phyloP scores from a whole-genome alignment of 1,139 yeast species.

The Saccharomyces hybrid region DNA sequence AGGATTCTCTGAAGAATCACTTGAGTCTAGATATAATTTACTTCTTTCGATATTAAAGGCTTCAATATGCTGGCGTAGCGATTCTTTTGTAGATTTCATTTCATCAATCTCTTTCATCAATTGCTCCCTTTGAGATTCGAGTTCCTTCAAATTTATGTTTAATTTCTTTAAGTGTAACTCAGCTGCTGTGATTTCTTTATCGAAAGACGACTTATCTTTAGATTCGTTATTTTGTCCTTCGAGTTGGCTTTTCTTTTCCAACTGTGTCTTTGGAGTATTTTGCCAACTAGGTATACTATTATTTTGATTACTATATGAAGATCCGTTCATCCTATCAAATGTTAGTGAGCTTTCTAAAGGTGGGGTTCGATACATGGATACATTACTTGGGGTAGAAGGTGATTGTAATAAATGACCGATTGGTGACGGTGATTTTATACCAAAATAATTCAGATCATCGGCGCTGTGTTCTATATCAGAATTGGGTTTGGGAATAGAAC shows the following conservation, averaged over 20 bases:
- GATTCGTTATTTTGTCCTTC: background rate
- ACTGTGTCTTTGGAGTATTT: background rate
- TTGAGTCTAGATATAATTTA: background rate
- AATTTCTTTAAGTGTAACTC: conserved; percentile 30
- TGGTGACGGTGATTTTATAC: background rate
- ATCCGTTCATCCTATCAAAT: background rate
- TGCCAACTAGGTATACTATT: background rate
- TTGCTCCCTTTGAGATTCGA: conserved; percentile 26
- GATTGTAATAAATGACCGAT: background rate
- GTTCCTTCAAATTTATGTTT: conserved; percentile 28
- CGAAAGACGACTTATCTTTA: background rate
- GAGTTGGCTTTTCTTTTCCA: background rate
- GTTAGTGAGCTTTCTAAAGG: background rate
- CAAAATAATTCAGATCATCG: background rate
- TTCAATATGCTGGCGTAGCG: conserved; percentile 2
- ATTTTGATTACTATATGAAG: background rate
- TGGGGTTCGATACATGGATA: conserved; percentile 1
- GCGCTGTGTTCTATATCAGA: background rate
- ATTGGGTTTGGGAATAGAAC: background rate
- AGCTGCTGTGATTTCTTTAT: conserved; percentile 18
- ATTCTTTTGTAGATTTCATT: conserved; percentile 19
- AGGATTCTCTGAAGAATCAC: background rate
- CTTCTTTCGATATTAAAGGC: background rate
- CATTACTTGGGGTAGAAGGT: background rate
- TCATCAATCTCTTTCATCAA: conserved; percentile 30